Evolutionary conservation across 2,329 filamentous ascomycete genomes (phyloP).

Genomic region (Coniella vitis): DNA sequence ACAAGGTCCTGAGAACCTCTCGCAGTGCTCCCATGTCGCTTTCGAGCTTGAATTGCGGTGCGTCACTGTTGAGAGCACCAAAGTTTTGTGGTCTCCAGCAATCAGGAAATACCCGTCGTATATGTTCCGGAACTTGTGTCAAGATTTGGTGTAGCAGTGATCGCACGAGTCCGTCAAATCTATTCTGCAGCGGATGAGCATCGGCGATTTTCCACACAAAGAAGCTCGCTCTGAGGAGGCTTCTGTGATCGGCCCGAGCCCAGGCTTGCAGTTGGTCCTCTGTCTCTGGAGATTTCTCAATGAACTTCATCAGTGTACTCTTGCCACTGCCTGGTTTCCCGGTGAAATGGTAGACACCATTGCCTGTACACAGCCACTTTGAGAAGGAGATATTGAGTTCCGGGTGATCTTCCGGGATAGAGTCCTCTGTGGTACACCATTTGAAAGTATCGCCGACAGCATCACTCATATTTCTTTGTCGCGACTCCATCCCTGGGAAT

Average conservation of each 20-base stretch:
- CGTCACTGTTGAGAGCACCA: too few species aligned
- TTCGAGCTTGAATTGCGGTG: too few species aligned
- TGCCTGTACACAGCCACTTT: not conserved
- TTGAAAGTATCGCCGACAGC: not conserved
- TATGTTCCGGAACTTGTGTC: too few species aligned
- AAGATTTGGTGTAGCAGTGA: too few species aligned
- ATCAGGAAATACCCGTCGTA: too few species aligned
- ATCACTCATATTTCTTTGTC: not conserved
- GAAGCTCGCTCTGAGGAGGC: not conserved
- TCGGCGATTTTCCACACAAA: not conserved
- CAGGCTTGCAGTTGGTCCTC: not conserved
- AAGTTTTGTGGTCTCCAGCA: too few species aligned
- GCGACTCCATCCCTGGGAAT: not conserved
- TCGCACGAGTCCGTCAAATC: not conserved
- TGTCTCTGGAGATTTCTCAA: not conserved
- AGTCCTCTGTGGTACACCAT: not conserved
- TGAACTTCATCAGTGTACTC: conserved; percentile 1
- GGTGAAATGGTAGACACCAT: not conserved
- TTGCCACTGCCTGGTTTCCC: conserved; percentile 3
- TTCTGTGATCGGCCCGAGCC: not conserved
- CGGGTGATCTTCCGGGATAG: not conserved
- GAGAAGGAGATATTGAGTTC: not conserved
- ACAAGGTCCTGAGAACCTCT: too few species aligned
- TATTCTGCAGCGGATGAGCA: not conserved
- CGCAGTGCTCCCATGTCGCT: too few species aligned